Percentiles rank a stretch among this genome's conserved stretches.
phyloP scores from a whole-genome alignment of 192 early-diverging fungal species.

The Mortierella claussenii region DNA sequence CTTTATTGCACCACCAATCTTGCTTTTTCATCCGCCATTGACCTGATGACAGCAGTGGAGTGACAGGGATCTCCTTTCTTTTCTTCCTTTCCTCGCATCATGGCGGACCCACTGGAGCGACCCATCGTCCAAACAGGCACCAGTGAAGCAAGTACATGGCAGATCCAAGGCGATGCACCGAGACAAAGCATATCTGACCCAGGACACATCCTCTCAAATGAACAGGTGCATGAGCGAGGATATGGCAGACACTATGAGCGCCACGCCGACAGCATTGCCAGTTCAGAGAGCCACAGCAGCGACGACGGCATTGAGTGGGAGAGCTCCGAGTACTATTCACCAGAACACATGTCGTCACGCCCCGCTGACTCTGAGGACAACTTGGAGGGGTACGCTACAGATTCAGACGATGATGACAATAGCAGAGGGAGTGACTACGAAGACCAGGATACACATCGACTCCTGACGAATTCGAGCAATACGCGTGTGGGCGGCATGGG shows the following conservation, averaged over 20 bases:
- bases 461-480: conserved; percentile 18
- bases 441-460: conserved; percentile 24
- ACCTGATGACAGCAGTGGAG: no score
- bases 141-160: not conserved
- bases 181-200: not conserved
- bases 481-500: conserved; percentile 33
- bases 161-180: not conserved
- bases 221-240: not conserved
- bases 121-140: not conserved
- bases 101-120: conserved; percentile 2
- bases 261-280: conserved; percentile 7
- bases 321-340: conserved; percentile 6
- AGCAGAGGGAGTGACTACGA: conserved; percentile 3
- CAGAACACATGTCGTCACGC: no score
- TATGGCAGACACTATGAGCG: no score
- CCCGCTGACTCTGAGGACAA: not conserved
- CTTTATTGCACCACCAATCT: no score
- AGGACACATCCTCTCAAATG: not conserved
- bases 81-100: conserved; percentile 3
- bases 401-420: conserved; percentile 8
- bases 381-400: not conserved
- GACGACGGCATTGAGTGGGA: conserved; percentile 45
- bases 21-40: no score
- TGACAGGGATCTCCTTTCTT: no score
- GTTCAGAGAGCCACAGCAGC: conserved; percentile 23